phyloP scores from a whole-genome alignment of 352 stramenopile genomes.

The Phytophthora constricta region DNA sequence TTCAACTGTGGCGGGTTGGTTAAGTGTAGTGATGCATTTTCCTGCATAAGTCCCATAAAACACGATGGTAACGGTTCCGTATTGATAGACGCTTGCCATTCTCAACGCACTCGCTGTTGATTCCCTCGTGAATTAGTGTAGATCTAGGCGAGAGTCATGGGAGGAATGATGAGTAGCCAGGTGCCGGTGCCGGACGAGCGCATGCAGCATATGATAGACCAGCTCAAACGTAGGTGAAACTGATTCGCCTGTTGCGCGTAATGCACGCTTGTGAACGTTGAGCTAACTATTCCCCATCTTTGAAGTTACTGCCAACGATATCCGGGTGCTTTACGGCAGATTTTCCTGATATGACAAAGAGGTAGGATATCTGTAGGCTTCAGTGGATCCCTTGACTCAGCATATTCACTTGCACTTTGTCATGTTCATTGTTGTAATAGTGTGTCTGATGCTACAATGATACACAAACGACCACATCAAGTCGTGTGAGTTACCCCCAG shows the following conservation, averaged over 20 bases:
- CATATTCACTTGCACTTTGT: no score
- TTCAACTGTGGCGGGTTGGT: no score
- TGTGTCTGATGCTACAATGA: neutral
- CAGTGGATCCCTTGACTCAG: no score
- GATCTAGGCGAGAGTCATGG: constrained; percentile 37
- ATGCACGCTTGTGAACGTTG: neutral
- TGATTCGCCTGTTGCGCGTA: neutral
- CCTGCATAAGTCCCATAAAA: constrained; percentile 10
- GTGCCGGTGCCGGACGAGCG: constrained; percentile 65
- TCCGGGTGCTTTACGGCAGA: constrained; percentile 55
- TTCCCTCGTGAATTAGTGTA: neutral
- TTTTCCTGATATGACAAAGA: constrained; percentile 77
- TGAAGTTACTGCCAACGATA: constrained; percentile 69
- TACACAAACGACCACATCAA: neutral
- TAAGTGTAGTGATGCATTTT: no score
- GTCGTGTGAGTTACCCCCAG: neutral
- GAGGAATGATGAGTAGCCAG: constrained; percentile 50
- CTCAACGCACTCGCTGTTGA: neutral
- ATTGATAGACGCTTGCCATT: constrained; percentile 20
- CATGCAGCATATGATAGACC: constrained; percentile 76
- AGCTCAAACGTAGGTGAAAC: constrained; percentile 62
- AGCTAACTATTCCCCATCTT: neutral
- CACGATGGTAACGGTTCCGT: constrained; percentile 28
- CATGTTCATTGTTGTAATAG: neutral
- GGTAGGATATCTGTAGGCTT: no score